Conservation (phyloP, 306 rosid species). For the Glycine latifolia region DNA sequence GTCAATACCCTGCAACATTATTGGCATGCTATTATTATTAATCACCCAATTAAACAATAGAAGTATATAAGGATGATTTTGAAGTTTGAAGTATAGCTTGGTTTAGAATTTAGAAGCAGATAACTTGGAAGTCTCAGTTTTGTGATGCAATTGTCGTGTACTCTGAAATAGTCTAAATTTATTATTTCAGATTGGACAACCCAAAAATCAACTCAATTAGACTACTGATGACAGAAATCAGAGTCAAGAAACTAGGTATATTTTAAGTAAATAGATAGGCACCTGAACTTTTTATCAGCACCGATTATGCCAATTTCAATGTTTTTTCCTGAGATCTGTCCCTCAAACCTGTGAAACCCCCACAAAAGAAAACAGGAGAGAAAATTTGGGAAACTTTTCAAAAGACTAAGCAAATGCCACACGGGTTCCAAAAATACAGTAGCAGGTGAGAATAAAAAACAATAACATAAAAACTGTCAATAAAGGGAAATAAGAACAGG, state of each 20-base stretch:
- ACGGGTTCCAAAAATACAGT: too few relatives aligned
- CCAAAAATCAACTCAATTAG: constrained; percentile 27
- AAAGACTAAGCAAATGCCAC: background rate
- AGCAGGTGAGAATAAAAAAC: background rate
- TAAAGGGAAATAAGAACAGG: background rate
- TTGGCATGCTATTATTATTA: background rate
- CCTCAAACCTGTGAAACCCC: constrained; percentile 71
- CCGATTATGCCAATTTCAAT: constrained; percentile 95
- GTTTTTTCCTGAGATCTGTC: constrained; percentile 93
- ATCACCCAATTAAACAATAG: too few relatives aligned
- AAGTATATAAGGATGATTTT: constrained; percentile 13
- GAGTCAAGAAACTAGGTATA: background rate
- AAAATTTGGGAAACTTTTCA: constrained; percentile 13
- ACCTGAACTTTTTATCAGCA: constrained; percentile 87
- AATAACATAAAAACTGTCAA: constrained; percentile 12
- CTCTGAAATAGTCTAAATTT: background rate
- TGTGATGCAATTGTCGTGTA: constrained; percentile 2
- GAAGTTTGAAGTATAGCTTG: background rate
- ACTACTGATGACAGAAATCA: background rate
- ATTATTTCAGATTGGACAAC: background rate
- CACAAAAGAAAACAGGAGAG: constrained; percentile 4
- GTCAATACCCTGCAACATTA: constrained; percentile 83
- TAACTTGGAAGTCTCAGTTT: background rate
- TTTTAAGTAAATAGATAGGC: constrained; percentile 36
- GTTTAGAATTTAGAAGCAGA: background rate